Percentiles rank a stretch among this genome's conserved stretches.
Conservation (phyloP, 768 basidiomycete species). For the Mycena epipterygia region DNA sequence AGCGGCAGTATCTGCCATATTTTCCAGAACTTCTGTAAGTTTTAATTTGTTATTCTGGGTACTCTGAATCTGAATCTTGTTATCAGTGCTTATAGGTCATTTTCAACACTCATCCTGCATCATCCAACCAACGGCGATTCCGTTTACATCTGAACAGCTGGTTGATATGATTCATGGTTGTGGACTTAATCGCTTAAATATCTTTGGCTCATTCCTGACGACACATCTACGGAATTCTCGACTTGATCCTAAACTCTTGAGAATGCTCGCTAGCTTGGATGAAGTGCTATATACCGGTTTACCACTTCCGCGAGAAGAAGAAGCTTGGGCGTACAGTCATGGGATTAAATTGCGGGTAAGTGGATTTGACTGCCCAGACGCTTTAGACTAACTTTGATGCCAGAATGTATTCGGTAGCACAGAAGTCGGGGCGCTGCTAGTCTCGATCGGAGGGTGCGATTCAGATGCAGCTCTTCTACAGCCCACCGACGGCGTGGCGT, state of each 20-base stretch:
- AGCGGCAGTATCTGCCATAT: constrained; percentile 92
- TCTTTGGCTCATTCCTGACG: constrained; percentile 79
- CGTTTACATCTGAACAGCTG: constrained; percentile 77
- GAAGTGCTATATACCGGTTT: constrained; percentile 79
- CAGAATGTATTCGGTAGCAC: constrained; percentile 88
- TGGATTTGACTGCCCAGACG: constrained; percentile 9
- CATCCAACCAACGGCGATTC: constrained; percentile 28
- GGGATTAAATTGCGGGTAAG: constrained; percentile 75
- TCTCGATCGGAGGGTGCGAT: constrained; percentile 68
- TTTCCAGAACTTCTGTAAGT: constrained; percentile 80
- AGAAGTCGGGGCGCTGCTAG: constrained; percentile 81
- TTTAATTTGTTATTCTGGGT: constrained; percentile 35
- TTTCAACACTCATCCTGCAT: constrained; percentile 73
- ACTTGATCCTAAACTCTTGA: constrained; percentile 71
- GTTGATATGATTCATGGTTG: constrained; percentile 78
- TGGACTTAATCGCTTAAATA: constrained; percentile 80
- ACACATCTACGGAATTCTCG: constrained; percentile 73
- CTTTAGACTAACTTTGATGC: not conserved
- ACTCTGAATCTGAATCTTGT: constrained; percentile 35
- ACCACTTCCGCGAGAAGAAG: constrained; percentile 74
- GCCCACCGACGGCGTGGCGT: constrained; percentile 72
- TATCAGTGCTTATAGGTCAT: constrained; percentile 80
- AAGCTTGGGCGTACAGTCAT: constrained; percentile 76
- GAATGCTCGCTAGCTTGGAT: constrained; percentile 66
- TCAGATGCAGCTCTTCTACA: constrained; percentile 66